Evolutionary conservation across 192 early-diverging fungal species (phyloP).

Genomic region (Ambispora gerdemannii): DNA sequence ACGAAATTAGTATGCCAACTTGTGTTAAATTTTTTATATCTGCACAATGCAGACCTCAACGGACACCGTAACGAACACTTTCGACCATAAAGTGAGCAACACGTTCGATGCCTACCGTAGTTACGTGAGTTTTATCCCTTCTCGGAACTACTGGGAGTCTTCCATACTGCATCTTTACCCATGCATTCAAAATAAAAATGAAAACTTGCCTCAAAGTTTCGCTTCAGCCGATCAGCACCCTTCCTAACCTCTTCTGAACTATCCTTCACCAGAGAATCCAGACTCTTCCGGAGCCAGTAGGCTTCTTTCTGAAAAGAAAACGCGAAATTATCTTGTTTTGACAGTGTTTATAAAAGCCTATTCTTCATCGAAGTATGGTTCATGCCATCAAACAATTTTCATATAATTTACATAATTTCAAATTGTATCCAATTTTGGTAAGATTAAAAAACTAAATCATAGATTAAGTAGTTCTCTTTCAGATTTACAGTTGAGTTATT

Average conservation of each 20-base stretch:
- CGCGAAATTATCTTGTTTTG: conserved; percentile 3
- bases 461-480: too few species aligned
- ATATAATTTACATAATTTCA: too few species aligned
- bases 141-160: conserved; percentile 25
- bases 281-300: neutral
- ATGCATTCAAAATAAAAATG: neutral
- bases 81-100: conserved; percentile 15
- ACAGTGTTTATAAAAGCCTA: too few species aligned
- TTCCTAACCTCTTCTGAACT: conserved; percentile 14
- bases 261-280: neutral
- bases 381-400: too few species aligned
- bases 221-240: neutral
- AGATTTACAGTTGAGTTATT: too few species aligned
- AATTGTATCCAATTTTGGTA: too few species aligned
- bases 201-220: conserved; percentile 9
- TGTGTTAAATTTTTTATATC: neutral
- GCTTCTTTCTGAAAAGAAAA: conserved; percentile 17
- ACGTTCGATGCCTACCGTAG: conserved; percentile 8
- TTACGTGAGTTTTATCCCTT: conserved; percentile 29
- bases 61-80: conserved; percentile 10
- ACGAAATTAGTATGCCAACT: neutral
- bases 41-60: conserved; percentile 12
- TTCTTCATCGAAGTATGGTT: too few species aligned
- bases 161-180: conserved; percentile 12
- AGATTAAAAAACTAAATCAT: too few species aligned